Evolutionary conservation across 192 early-diverging fungal genomes (phyloP).

Genomic region (Dissophora ornata): DNA sequence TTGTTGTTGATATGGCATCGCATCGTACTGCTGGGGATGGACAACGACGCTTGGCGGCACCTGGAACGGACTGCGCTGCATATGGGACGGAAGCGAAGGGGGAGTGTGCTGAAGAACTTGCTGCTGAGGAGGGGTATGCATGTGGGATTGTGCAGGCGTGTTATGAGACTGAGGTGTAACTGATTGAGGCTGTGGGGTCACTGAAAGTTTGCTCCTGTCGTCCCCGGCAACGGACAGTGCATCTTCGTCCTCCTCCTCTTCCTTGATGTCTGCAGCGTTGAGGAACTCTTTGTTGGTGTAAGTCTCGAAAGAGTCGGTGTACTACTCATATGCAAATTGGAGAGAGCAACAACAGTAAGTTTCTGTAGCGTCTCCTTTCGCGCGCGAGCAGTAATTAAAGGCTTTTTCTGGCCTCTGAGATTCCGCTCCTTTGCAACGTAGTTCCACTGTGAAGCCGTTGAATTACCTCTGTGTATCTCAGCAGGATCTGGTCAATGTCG

Average conservation of each 20-base stretch:
- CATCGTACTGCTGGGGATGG: slow-evolving; percentile 37
- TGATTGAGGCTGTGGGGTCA: slow-evolving; percentile 49
- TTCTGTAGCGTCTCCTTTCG: neutral
- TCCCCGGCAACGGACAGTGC: slow-evolving; percentile 42
- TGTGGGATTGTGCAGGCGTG: slow-evolving; percentile 32
- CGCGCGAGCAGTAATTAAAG: too few species aligned
- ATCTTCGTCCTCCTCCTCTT: slow-evolving; percentile 49
- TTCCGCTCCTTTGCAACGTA: neutral
- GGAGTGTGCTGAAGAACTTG: slow-evolving; percentile 38
- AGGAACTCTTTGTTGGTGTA: slow-evolving; percentile 55
- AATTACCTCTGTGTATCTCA: slow-evolving; percentile 84
- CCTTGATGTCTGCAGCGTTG: slow-evolving; percentile 24
- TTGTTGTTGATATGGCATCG: slow-evolving; percentile 30
- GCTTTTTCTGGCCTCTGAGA: too few species aligned
- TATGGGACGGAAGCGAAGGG: slow-evolving; percentile 36
- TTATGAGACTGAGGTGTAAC: slow-evolving; percentile 26
- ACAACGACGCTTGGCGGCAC: slow-evolving; percentile 45
- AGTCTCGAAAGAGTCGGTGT: slow-evolving; percentile 48
- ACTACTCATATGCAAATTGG: slow-evolving; percentile 12
- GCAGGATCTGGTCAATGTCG: slow-evolving; percentile 93
- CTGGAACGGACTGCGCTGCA: slow-evolving; percentile 46
- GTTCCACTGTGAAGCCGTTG: neutral
- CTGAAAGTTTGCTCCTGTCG: slow-evolving; percentile 47
- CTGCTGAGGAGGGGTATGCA: slow-evolving; percentile 42
- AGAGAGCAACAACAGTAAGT: neutral